A percentile compares a stretch with the other conserved stretches of the same genome.
Evolutionary conservation across 2,329 filamentous ascomycete genomes (phyloP).

Genomic region (Colletotrichum aenigma): DNA sequence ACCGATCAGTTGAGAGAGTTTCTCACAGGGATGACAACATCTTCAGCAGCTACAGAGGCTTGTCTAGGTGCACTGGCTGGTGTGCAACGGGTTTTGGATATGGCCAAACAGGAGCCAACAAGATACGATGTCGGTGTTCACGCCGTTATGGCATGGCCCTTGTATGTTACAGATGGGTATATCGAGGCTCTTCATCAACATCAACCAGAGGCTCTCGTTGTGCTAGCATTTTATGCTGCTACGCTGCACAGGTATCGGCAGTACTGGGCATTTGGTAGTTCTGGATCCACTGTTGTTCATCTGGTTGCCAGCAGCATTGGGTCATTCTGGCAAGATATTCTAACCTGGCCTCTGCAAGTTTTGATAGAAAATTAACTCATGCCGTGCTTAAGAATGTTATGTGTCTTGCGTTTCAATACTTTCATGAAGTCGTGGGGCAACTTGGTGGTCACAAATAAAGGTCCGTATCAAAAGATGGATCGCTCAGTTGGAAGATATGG

Average conservation of each 20-base stretch:
- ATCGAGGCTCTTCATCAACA: conserved; percentile 35
- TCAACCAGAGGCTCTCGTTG: conserved; percentile 41
- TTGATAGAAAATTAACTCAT: conserved; percentile 4
- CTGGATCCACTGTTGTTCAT: conserved; percentile 33
- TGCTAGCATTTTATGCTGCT: conserved; percentile 46
- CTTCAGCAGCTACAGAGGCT: neutral
- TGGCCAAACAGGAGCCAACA: neutral
- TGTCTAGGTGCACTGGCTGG: conserved; percentile 8
- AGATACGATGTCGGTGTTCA: conserved; percentile 1
- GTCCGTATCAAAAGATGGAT: neutral
- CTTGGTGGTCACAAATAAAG: fast-evolving
- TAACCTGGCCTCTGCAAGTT: conserved; percentile 37
- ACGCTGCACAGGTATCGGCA: conserved; percentile 38
- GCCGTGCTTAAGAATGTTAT: fast-evolving
- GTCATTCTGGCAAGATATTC: conserved; percentile 33
- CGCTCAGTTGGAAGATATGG: neutral
- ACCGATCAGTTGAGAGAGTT: neutral
- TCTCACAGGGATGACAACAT: neutral
- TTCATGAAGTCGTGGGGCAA: neutral
- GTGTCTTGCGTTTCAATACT: neutral
- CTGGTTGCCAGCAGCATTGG: conserved; percentile 36
- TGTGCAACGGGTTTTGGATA: conserved; percentile 22
- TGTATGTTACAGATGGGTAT: conserved; percentile 35
- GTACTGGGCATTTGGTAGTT: conserved; percentile 37
- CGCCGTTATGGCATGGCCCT: conserved; percentile 38